Evolutionary conservation across 2,329 filamentous ascomycete genomes (phyloP).

Genomic region (Blastomyces silverae): DNA sequence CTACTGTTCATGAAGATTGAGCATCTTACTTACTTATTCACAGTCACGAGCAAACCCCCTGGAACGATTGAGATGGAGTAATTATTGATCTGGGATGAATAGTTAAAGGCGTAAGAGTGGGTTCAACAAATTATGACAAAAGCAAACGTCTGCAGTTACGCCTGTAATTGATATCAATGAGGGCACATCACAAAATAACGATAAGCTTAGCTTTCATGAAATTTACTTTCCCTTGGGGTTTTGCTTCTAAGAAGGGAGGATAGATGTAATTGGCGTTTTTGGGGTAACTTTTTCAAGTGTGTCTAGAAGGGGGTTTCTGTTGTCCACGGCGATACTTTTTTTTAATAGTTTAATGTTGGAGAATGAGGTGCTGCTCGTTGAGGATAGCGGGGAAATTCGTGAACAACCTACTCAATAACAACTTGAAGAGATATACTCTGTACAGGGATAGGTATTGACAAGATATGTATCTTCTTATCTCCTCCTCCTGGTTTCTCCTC

Average conservation of each 20-base stretch:
- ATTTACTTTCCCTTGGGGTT: not conserved
- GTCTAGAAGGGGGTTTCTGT: too few species aligned
- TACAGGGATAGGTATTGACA: not conserved
- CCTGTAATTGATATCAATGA: not conserved
- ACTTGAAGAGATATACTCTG: not conserved
- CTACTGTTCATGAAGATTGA: not conserved
- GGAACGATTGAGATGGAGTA: conserved; percentile 69
- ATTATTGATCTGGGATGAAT: not conserved
- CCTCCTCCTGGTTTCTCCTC: not conserved
- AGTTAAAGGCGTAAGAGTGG: not conserved
- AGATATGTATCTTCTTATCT: not conserved
- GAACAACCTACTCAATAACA: not conserved
- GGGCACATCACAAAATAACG: not conserved
- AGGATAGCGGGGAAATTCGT: not conserved
- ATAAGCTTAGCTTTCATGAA: not conserved
- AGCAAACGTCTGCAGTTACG: not conserved
- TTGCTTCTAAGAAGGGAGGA: not conserved
- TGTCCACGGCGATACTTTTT: not conserved
- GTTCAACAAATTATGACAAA: not conserved
- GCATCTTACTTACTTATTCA: not conserved
- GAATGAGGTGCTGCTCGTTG: not conserved
- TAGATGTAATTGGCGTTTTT: conserved; percentile 4
- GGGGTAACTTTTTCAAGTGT: not conserved
- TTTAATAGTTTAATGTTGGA: not conserved
- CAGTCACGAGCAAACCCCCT: conserved; percentile 56